A percentile compares a stretch with the other conserved stretches of the same genome.
phyloP scores from a whole-genome alignment of 257 asterid genomes.

The Avicennia marina region DNA sequence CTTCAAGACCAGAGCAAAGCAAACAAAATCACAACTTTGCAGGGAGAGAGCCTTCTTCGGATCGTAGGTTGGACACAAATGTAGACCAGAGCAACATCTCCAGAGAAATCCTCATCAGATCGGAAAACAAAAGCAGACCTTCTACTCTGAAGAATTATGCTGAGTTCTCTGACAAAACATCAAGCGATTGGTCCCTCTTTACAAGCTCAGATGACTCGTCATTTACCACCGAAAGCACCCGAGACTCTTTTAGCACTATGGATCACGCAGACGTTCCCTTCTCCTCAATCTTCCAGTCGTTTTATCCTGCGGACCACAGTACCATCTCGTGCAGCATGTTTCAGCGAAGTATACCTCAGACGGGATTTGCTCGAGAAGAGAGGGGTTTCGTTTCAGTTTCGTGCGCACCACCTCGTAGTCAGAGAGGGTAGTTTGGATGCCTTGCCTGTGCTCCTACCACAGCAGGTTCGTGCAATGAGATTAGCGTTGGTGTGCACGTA shows the following conservation, averaged over 20 bases:
- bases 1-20: conserved; percentile 30
- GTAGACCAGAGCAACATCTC: conserved; percentile 15
- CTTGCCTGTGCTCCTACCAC: not conserved
- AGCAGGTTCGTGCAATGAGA: conserved; percentile 19
- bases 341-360: conserved; percentile 33
- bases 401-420: not conserved
- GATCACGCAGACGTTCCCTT: conserved; percentile 46
- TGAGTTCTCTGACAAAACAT: conserved; percentile 51
- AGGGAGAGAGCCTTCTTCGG: conserved; percentile 19
- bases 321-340: conserved; percentile 33
- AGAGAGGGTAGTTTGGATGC: not conserved
- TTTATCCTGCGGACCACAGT: conserved; percentile 38
- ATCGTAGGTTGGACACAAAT: conserved; percentile 16
- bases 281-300: conserved; percentile 44
- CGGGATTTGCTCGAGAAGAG: conserved; percentile 44
- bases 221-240: conserved; percentile 78
- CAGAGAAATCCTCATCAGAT: conserved; percentile 24
- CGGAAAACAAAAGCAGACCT: conserved; percentile 28
- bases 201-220: conserved; percentile 86
- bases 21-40: conserved; percentile 10
- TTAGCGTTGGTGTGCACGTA: conserved; percentile 22
- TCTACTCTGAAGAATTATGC: conserved; percentile 25
- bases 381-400: conserved; percentile 34
- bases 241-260: conserved; percentile 73
- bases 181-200: conserved; percentile 67